Evolutionary conservation across 169 alveolate genomes (phyloP).

Genomic region (Amoebophrya sp.): DNA sequence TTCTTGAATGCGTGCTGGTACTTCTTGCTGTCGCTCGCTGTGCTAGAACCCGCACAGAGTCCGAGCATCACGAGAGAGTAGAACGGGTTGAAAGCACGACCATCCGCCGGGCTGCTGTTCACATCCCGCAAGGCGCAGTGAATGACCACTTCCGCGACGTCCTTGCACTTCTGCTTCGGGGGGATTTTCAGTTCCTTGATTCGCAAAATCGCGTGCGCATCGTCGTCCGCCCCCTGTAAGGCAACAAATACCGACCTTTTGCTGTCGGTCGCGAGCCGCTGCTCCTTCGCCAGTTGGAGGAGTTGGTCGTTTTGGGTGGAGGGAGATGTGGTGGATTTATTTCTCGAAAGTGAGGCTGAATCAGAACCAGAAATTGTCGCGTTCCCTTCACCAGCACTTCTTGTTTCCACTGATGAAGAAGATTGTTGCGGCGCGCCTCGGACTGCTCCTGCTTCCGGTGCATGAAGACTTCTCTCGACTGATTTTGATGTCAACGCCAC

Average conservation of each 20-base stretch:
- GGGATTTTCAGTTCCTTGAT: not conserved
- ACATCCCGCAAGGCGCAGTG: not conserved
- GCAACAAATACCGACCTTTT: not conserved
- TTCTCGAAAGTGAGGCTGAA: too few species aligned
- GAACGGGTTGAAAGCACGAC: not conserved
- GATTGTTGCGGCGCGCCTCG: too few species aligned
- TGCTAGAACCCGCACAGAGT: too few species aligned
- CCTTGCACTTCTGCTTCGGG: not conserved
- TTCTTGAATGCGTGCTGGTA: not conserved
- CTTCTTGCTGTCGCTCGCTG: not conserved
- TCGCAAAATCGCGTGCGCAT: not conserved
- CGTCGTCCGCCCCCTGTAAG: not conserved
- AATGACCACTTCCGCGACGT: not conserved
- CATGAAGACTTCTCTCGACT: too few species aligned
- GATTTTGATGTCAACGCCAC: too few species aligned
- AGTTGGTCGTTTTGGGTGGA: too few species aligned
- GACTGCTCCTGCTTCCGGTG: too few species aligned
- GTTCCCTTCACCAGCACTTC: too few species aligned
- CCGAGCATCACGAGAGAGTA: too few species aligned
- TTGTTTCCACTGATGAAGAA: too few species aligned
- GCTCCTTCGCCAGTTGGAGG: not conserved
- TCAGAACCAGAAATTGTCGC: too few species aligned
- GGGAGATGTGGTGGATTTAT: too few species aligned
- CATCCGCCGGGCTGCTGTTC: not conserved
- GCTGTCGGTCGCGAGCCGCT: not conserved